Conservation (phyloP, 345 rosid species). For the Syzygium jambos region DNA sequence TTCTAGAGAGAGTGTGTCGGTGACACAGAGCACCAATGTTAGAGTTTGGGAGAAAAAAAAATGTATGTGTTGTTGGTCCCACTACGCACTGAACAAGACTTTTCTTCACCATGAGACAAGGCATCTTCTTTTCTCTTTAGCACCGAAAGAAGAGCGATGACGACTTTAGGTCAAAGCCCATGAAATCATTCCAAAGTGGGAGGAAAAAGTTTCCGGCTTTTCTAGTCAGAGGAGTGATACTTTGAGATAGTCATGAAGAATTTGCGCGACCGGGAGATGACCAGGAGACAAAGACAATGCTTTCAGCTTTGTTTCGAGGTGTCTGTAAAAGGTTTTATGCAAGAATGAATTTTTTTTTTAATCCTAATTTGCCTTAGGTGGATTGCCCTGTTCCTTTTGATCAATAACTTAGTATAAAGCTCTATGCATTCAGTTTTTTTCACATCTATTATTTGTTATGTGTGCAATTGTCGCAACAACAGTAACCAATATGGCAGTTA, state of each 20-base stretch:
- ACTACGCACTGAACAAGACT: background rate
- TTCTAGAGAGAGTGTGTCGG: too few relatives aligned
- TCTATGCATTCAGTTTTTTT: too few relatives aligned
- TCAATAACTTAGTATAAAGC: background rate
- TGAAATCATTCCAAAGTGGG: background rate
- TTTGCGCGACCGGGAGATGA: fast-evolving
- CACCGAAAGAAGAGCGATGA: background rate
- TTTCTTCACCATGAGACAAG: background rate
- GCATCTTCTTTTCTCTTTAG: background rate
- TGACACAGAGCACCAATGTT: too few relatives aligned
- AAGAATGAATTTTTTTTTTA: background rate
- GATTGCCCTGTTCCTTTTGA: background rate
- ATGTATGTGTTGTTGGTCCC: background rate
- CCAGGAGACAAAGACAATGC: background rate
- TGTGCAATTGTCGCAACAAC: background rate
- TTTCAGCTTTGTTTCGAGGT: background rate
- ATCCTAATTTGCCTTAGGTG: background rate
- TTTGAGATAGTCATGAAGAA: too few relatives aligned
- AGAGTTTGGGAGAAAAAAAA: too few relatives aligned
- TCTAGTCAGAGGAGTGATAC: fast-evolving
- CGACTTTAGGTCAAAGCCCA: background rate
- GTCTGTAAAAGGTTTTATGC: background rate
- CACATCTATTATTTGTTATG: background rate
- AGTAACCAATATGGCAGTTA: background rate
- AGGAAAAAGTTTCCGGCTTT: background rate